Conservation (phyloP, 805 yeast genomes). For the Lipomyces yamanashiensis region DNA sequence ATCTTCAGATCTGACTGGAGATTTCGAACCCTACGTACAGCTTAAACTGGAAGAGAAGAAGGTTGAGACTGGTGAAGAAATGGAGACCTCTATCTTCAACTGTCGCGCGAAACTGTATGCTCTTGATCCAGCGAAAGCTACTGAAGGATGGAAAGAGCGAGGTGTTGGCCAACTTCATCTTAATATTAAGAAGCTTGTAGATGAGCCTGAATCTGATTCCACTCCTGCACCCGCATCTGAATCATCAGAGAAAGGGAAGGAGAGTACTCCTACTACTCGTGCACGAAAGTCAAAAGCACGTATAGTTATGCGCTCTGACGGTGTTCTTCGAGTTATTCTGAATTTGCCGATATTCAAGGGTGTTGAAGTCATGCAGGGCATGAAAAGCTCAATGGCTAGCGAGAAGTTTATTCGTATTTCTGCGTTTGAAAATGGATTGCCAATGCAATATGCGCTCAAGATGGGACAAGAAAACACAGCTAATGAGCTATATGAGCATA, state of each 20-base stretch:
- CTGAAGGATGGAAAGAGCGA: constrained; percentile 90
- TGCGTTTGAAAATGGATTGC: constrained; percentile 65
- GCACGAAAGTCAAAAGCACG: constrained; percentile 53
- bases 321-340: constrained; percentile 77
- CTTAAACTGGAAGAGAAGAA: constrained; percentile 43
- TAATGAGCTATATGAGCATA: neutral
- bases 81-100: constrained; percentile 69
- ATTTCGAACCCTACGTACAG: constrained; percentile 45
- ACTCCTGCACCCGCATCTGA: constrained; percentile 6
- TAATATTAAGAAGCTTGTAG: constrained; percentile 50
- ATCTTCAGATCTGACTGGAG: constrained; percentile 38
- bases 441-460: constrained; percentile 82
- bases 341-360: constrained; percentile 63
- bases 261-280: constrained; percentile 18
- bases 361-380: constrained; percentile 72
- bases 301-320: constrained; percentile 88
- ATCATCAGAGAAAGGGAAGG: neutral
- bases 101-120: constrained; percentile 80
- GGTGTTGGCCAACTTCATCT: constrained; percentile 89
- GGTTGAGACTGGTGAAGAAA: constrained; percentile 90
- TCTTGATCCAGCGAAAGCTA: constrained; percentile 64
- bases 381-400: constrained; percentile 81
- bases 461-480: constrained; percentile 47
- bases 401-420: constrained; percentile 82
- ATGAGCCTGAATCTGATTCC: constrained; percentile 5